A percentile compares a stretch with the other conserved stretches of the same genome.
Evolutionary conservation across 164 flowering plant genomes (phyloP).

Genomic region (Liquidambar formosana): DNA sequence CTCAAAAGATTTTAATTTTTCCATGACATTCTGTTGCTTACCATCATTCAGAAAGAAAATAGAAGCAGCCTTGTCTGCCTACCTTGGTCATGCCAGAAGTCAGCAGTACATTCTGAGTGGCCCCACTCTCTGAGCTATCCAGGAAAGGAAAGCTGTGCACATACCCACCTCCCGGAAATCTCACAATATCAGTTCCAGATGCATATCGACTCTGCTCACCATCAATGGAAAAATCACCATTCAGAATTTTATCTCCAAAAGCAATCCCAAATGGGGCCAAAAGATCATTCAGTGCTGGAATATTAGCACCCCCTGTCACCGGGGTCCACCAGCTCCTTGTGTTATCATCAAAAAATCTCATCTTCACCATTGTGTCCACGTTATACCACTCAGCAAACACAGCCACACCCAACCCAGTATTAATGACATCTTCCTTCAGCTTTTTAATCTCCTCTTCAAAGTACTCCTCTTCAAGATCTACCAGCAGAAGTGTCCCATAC

Average conservation of each 20-base stretch:
- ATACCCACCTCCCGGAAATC: conserved; percentile 84
- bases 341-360: conserved; percentile 98
- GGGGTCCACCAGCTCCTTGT: conserved; percentile 99
- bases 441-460: conserved; percentile 84
- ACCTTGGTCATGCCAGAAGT: conserved; percentile 73
- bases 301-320: conserved; percentile 94
- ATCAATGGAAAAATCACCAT: conserved; percentile 89
- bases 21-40: neutral
- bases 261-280: conserved; percentile 96
- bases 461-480: conserved; percentile 97
- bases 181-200: conserved; percentile 90
- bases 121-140: conserved; percentile 92
- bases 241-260: conserved; percentile 92
- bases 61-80: conserved; percentile 12
- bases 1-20: neutral
- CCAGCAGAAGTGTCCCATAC: conserved; percentile 94
- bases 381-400: conserved; percentile 99
- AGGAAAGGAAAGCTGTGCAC: conserved; percentile 81
- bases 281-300: conserved; percentile 95
- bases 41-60: neutral
- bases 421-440: conserved; percentile 75
- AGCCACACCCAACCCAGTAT: conserved; percentile 78
- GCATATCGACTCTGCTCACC: conserved; percentile 97
- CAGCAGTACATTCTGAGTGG: conserved; percentile 67
- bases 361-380: conserved; percentile 95